A percentile compares a stretch with the other conserved stretches of the same genome.
These are phyloP conservation scores for Teratosphaeria epicoccoides DNA, from an alignment of 2,329 filamentous ascomycete genomes.

Conservation along the genomic window DNA sequence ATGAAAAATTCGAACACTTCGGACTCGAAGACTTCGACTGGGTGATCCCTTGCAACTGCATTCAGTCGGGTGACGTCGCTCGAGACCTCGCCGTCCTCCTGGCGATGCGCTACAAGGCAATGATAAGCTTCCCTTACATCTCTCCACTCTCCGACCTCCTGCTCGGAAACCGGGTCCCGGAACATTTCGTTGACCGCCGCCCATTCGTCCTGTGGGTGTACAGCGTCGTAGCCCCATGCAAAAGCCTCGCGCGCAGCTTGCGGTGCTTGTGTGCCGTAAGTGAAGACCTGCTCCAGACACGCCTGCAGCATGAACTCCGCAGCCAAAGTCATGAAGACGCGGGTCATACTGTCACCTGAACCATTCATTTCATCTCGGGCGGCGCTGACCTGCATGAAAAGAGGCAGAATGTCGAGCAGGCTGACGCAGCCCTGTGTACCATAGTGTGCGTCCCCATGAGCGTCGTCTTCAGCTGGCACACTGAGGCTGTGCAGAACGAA, in stretches of 20 bases:
- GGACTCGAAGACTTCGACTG: conserved; percentile 30
- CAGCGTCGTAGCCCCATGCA: conserved; percentile 32
- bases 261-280: conserved; percentile 27
- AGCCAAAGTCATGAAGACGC: conserved; percentile 35
- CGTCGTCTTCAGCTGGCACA: conserved; percentile 16
- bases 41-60: conserved; percentile 19
- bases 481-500: conserved; percentile 12
- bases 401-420: conserved; percentile 34
- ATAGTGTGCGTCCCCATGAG: conserved; percentile 21
- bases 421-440: conserved; percentile 26
- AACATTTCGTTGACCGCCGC: conserved; percentile 18
- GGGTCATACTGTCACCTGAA: conserved; percentile 24
- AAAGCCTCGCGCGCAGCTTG: conserved; percentile 32
- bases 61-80: conserved; percentile 16
- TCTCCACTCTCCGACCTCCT: conserved; percentile 28
- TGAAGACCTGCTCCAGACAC: conserved; percentile 38
- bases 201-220: conserved; percentile 19
- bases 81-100: conserved; percentile 7
- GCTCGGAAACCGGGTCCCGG: conserved; percentile 23
- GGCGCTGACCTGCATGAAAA: conserved; percentile 40
- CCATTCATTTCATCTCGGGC: conserved; percentile 23
- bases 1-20: conserved; percentile 33
- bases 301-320: conserved; percentile 42
- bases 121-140: conserved; percentile 27
- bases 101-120: conserved; percentile 10